phyloP scores from a whole-genome alignment of 2,329 filamentous ascomycete species.

The Sporothrix euskadiensis region DNA sequence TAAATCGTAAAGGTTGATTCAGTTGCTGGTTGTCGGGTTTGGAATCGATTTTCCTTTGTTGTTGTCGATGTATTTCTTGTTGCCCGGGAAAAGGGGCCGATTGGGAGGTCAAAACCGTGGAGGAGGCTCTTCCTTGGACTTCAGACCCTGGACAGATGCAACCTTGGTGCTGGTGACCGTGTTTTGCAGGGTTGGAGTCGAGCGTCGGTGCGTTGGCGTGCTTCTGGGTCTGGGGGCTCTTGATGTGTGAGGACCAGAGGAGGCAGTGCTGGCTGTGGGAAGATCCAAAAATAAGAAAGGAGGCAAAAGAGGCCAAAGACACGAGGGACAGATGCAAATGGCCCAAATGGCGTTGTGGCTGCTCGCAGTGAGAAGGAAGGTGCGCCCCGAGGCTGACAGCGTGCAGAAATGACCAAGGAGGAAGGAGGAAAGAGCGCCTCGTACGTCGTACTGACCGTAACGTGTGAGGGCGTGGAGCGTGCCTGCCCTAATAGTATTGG shows the following conservation, averaged over 20 bases:
- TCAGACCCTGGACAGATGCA: conserved; percentile 18
- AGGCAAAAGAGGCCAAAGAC: background rate
- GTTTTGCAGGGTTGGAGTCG: conserved; percentile 11
- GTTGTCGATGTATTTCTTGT: background rate
- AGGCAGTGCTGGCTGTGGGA: conserved; percentile 1
- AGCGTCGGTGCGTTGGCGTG: background rate
- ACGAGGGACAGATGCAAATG: background rate
- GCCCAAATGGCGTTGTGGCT: background rate
- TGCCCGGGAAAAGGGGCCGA: conserved; percentile 1
- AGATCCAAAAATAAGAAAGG: conserved; percentile 15
- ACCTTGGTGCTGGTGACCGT: conserved; percentile 11
- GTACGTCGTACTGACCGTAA: conserved; percentile 7
- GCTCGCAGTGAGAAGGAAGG: background rate
- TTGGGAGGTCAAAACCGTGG: background rate
- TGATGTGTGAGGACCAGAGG: background rate
- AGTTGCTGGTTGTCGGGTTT: background rate
- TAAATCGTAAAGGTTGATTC: background rate
- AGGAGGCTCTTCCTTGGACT: background rate
- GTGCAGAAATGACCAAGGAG: background rate
- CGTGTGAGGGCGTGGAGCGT: background rate
- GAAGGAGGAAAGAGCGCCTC: conserved; percentile 15
- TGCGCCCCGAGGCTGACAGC: conserved; percentile 10
- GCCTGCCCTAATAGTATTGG: background rate
- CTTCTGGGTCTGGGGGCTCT: background rate
- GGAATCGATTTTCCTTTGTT: background rate